Percentiles rank a stretch among this genome's conserved stretches.
These are phyloP conservation scores for Chrysopogon serrulatus DNA, from an alignment of 176 grass and related monocot genomes.

Conservation along the genomic window DNA sequence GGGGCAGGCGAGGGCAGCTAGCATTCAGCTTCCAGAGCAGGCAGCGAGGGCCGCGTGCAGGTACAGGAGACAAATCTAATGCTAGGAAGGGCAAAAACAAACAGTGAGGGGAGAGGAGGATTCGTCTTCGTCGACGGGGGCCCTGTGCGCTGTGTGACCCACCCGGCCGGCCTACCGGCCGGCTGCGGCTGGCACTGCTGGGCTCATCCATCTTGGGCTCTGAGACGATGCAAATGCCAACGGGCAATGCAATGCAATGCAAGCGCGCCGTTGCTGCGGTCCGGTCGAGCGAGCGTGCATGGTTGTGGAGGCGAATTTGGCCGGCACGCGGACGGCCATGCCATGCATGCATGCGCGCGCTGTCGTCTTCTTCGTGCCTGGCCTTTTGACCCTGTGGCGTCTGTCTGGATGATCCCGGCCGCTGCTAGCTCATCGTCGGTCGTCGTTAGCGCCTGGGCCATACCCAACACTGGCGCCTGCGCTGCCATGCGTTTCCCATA, in stretches of 20 bases:
- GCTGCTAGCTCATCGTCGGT: too few species aligned
- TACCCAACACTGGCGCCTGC: conserved; percentile 21
- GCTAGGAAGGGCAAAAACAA: not conserved
- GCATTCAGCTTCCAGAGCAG: not conserved
- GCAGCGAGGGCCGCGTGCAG: not conserved
- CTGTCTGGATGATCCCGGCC: not conserved
- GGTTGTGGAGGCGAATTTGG: not conserved
- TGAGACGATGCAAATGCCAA: not conserved
- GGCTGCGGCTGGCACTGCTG: too few species aligned
- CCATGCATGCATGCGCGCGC: not conserved
- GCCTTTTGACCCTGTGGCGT: not conserved
- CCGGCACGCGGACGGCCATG: not conserved
- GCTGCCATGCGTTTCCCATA: conserved; percentile 37
- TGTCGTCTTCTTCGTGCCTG: not conserved
- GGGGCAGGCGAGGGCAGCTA: not conserved
- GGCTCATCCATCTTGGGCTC: not conserved
- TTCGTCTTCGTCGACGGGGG: not conserved
- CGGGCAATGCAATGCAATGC: not conserved
- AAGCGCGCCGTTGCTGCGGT: too few species aligned
- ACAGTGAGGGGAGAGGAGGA: not conserved
- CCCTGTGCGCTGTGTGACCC: too few species aligned
- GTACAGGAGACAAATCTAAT: not conserved
- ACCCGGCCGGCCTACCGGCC: not conserved
- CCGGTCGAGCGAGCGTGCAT: not conserved
- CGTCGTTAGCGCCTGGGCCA: not conserved